Conservation (phyloP, 2,329 filamentous ascomycete species). For the Colletotrichum viniferum region DNA sequence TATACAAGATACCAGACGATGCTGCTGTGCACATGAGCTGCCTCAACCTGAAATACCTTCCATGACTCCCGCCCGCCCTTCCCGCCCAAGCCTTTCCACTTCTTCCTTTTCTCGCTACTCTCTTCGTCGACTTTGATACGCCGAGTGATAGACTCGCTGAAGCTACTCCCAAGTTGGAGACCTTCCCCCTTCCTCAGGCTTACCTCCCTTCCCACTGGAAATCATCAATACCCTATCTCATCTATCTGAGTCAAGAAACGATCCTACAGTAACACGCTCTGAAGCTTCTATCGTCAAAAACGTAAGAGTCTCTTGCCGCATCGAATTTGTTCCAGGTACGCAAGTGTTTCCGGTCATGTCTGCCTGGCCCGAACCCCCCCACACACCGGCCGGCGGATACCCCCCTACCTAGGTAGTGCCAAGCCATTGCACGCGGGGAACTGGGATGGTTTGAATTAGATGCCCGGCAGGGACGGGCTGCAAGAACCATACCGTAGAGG, state of each 20-base stretch:
- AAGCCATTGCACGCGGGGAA: neutral
- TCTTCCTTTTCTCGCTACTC: neutral
- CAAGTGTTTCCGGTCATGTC: neutral
- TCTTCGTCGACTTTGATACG: neutral
- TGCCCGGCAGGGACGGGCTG: neutral
- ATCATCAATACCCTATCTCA: neutral
- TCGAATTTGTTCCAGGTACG: neutral
- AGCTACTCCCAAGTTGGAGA: conserved; percentile 8
- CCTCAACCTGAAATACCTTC: conserved; percentile 26
- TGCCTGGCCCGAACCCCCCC: neutral
- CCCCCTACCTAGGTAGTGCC: neutral
- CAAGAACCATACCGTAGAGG: neutral
- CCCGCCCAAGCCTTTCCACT: neutral
- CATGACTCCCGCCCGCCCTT: conserved; percentile 25
- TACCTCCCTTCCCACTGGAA: neutral
- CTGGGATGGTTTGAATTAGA: neutral
- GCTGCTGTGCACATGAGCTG: neutral
- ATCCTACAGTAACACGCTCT: neutral
- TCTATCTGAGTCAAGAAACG: neutral
- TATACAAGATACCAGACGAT: neutral
- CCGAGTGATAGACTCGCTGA: neutral
- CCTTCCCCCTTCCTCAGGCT: neutral
- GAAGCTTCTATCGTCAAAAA: neutral
- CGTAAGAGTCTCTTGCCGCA: neutral
- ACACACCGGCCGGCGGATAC: neutral